phyloP scores from a whole-genome alignment of 306 rosid species.

The Cicer arietinum region DNA sequence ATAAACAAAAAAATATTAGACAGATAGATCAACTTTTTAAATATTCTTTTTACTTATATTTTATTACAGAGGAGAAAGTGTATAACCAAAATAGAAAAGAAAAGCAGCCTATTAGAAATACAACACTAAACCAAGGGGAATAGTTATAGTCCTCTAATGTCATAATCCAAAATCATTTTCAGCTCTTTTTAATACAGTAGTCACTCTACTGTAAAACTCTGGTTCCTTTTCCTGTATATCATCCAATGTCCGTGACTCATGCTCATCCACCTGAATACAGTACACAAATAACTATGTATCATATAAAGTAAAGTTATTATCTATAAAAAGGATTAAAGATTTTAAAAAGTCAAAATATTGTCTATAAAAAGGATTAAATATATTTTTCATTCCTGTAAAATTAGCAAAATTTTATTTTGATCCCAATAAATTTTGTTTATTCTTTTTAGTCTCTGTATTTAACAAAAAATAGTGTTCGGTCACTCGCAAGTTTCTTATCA shows the following conservation, averaged over 20 bases:
- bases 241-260: constrained; percentile 66
- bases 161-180: constrained; percentile 70
- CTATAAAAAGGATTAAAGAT: constrained; percentile 2
- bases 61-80: no score
- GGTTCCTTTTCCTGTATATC: constrained; percentile 75
- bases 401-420: not conserved
- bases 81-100: not conserved
- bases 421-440: not conserved
- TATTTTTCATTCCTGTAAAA: not conserved
- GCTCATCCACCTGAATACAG: constrained; percentile 78
- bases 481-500: no score
- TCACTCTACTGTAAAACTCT: constrained; percentile 69
- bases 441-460: not conserved
- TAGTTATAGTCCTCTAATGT: constrained; percentile 19
- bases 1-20: no score
- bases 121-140: constrained; percentile 20
- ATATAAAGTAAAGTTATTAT: constrained; percentile 23
- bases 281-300: constrained; percentile 33
- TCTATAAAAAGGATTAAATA: constrained; percentile 9
- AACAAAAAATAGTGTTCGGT: not conserved
- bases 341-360: not conserved
- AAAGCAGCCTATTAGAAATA: constrained; percentile 13
- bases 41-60: no score
- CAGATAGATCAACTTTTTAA: no score
- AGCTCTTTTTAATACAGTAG: constrained; percentile 66